Evolutionary conservation across 768 basidiomycete genomes (phyloP), one percentile per base, ranked within the genome.

Genomic region (Lentinus brumalis): DNA sequence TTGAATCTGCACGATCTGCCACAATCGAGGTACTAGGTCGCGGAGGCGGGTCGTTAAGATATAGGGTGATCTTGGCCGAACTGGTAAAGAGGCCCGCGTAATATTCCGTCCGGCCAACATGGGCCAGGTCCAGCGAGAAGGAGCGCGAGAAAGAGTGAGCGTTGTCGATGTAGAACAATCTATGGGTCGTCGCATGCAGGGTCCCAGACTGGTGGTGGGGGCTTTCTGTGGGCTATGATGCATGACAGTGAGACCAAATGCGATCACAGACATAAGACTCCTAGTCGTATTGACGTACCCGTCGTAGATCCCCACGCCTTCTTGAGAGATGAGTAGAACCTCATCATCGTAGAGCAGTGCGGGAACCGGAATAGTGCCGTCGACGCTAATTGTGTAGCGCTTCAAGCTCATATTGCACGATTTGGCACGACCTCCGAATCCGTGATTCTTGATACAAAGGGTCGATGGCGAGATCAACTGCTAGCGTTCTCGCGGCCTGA

Each of bases 71-170:
- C 74, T 99, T 99, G 2, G 96, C 69, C 0, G 91, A 93, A 3
- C 92, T 94, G 55, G 84, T 90, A 79, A 98, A 90, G 53, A 98
- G 84, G 2, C 96, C 94, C 4, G 88, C 87, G 70, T 96, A 98
- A 73, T 89, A 83, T 56, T 97, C 93, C 1, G 95, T 96, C 67
- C 88, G 88, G 0, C 76, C 75, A 50, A 98, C 79, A 64, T 76
- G 76, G 0, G 80, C 75, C 16, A 98, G 82, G 64, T 86, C 82
- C 61, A 96, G 69, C 12, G 81, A 77, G 67, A 94, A 88, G 0
- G 93, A 95, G 41, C 81, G 74, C 2, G 75, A 71, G n/a, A 69
- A 71, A 16, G 83, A 73, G 52, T 82, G 76, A 35, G 77, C 70
- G 32, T 73, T 66, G 69, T 91, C 84, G 63, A 94, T 79, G 76